Evolutionary conservation across 306 rosid species (phyloP), one percentile per base, ranked within the genome.

Genomic region (Citrullus mucosospermus): DNA sequence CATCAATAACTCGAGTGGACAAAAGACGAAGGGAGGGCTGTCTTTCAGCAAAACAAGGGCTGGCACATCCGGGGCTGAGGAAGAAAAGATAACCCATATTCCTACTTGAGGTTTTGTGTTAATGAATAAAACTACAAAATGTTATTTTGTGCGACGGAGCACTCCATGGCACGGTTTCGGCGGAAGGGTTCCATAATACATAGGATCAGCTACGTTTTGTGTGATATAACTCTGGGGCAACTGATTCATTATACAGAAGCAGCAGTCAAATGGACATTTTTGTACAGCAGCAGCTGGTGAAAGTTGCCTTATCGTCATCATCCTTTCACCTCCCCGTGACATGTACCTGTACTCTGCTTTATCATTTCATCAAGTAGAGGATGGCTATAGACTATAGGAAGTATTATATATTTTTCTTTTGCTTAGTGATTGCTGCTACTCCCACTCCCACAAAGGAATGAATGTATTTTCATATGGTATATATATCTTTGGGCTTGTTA

Each of bases 241-340:
- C 56, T 18, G 79, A 36, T 85, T 80, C 76, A 72, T 85, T 79
- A 72, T 74, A 51, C 78, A 34, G 60, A 72, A 48, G 59, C 78
- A 74, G 46, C 54, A 22, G 22, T 6, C 59, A 25, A 67, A 66
- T 58, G 79, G 79, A 77, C 70, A 73, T 58, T 78, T 75, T 82
- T 91, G 89, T 93, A 86, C 93, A 91, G 93, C 89, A 74, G 62
- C 30, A 74, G 78, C 78, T 74, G 78, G 62, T 16, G 78, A 74
- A 82, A 72, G 86, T 86, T 67, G 84, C 85, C 88, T 62, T 83
- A 7, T 65, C 51, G 17, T 53, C 57, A 53, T 57, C 62, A 85
- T 96, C 93, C 92, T 88, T 89, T 90, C 92, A 75, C 90, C 91
- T 85, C 91, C 81, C 92, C 92, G 88, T 83, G 86, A 85, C 89